Conservation (phyloP, 306 rosid genomes). For the Carpinus fangiana region DNA sequence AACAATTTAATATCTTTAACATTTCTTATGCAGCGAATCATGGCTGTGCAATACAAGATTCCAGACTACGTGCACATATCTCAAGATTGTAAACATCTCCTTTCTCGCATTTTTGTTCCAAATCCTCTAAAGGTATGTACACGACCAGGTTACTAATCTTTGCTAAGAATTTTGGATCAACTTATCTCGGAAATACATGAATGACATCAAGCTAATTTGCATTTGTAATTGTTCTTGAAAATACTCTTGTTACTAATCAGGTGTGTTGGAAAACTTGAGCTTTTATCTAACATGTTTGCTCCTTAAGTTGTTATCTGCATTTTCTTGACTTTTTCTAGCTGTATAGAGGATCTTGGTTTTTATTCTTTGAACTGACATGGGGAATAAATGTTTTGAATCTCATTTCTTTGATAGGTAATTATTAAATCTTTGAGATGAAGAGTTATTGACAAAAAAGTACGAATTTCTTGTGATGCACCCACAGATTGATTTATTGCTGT, state of each 20-base stretch:
- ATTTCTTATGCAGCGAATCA: conserved; percentile 61
- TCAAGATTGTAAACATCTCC: conserved; percentile 75
- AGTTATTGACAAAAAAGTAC: background rate
- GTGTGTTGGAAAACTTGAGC: background rate
- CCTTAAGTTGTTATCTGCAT: background rate
- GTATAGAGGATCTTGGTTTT: background rate
- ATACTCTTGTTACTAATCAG: background rate
- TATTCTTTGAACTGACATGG: background rate
- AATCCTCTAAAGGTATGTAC: conserved; percentile 61
- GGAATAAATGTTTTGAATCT: background rate
- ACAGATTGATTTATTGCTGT: background rate
- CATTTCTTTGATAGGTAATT: background rate
- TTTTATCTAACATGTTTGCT: background rate
- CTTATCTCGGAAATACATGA: background rate
- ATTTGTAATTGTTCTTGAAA: background rate
- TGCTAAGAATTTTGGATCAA: background rate
- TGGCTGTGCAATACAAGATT: conserved; percentile 87
- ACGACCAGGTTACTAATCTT: conserved; percentile 9
- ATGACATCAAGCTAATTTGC: background rate
- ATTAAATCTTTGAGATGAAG: background rate
- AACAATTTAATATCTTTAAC: conserved; percentile 20
- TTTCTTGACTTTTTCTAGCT: background rate
- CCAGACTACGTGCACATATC: conserved; percentile 89
- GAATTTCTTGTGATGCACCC: background rate
- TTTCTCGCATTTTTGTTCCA: conserved; percentile 78